Conservation (phyloP, 2,329 filamentous ascomycete genomes). For the Torrubiella hemipterigena region DNA sequence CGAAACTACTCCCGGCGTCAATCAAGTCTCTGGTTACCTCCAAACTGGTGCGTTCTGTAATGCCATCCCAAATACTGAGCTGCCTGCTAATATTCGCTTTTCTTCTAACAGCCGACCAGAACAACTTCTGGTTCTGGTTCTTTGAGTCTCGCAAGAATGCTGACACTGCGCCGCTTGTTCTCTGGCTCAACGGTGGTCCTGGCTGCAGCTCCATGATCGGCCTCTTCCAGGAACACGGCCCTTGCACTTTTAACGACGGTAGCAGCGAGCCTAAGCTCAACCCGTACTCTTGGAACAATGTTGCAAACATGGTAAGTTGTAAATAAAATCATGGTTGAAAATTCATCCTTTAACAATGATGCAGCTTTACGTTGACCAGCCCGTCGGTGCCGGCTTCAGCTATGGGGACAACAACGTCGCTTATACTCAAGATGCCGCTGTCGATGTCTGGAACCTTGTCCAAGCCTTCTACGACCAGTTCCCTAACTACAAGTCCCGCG, state of each 20-base stretch:
- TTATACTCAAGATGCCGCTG: constrained; percentile 19
- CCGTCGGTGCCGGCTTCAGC: constrained; percentile 19
- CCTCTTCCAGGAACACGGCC: constrained; percentile 30
- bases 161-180: constrained; percentile 20
- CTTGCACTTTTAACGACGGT: constrained; percentile 27
- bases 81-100: no score
- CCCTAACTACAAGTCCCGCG: constrained; percentile 45
- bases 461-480: constrained; percentile 53
- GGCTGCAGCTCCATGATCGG: constrained; percentile 26
- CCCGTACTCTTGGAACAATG: constrained; percentile 27
- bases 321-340: constrained; percentile 23
- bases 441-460: constrained; percentile 39
- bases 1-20: constrained; percentile 6
- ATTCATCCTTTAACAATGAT: background rate
- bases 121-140: constrained; percentile 33
- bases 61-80: no score
- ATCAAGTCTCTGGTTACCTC: constrained; percentile 7
- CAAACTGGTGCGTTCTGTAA: constrained; percentile 15
- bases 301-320: constrained; percentile 24
- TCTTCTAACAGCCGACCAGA: constrained; percentile 9
- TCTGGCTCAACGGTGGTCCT: constrained; percentile 27
- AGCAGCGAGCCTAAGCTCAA: constrained; percentile 26
- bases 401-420: constrained; percentile 4
- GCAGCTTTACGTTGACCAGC: constrained; percentile 10
- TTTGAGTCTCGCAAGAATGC: constrained; percentile 18